A percentile compares a stretch with the other conserved stretches of the same genome.
These are phyloP conservation scores for Nelumbo lutea DNA, from an alignment of 164 flowering plant species.

Conservation along the genomic window DNA sequence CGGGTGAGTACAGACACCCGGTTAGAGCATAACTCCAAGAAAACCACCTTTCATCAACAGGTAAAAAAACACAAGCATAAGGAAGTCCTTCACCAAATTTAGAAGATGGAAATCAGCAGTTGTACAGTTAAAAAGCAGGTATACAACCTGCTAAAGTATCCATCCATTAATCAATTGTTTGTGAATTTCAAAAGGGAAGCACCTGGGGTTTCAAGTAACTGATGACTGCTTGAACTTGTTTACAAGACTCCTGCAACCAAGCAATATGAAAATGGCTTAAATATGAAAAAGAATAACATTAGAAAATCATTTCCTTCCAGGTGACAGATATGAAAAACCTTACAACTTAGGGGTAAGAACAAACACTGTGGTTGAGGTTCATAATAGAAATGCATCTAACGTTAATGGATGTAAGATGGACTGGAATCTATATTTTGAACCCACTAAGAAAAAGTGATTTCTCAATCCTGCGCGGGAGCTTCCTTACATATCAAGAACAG, in stretches of 20 bases:
- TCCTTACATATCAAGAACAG: background rate
- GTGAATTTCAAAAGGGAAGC: slow-evolving; percentile 36
- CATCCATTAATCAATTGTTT: slow-evolving; percentile 28
- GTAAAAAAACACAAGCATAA: background rate
- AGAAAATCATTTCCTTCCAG: no score
- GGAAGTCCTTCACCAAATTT: background rate
- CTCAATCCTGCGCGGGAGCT: no score
- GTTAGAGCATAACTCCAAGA: slow-evolving; percentile 78
- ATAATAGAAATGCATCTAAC: no score
- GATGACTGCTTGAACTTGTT: slow-evolving; percentile 79
- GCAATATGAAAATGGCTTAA: no score
- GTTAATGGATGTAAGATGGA: no score
- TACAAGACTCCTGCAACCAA: slow-evolving; percentile 78
- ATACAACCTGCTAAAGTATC: slow-evolving; percentile 26
- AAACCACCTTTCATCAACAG: slow-evolving; percentile 55
- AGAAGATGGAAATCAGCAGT: background rate
- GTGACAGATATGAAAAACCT: no score
- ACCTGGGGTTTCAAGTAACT: slow-evolving; percentile 89
- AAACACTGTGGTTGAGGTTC: no score
- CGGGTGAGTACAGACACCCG: slow-evolving; percentile 51
- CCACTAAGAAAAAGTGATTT: no score
- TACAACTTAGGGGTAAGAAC: no score
- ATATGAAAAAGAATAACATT: no score
- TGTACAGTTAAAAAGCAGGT: slow-evolving; percentile 28
- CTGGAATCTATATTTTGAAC: background rate